These are phyloP conservation scores for Trametes maxima DNA, from an alignment of 768 basidiomycete species.

Conservation along the genomic window DNA sequence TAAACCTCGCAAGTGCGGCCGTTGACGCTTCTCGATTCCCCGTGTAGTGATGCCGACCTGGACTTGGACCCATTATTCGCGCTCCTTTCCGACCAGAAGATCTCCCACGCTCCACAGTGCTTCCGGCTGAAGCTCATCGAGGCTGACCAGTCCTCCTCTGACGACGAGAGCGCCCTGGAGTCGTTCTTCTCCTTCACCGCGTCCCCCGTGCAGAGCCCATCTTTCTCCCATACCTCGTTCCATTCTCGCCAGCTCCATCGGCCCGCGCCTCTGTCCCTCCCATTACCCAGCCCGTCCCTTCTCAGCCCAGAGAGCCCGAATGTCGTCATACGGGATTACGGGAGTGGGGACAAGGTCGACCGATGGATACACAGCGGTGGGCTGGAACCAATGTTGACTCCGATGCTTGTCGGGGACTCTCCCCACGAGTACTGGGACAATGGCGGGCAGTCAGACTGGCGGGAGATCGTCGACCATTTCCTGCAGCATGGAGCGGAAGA, in stretches of 20 bases:
- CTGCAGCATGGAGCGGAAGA: constrained; percentile 15
- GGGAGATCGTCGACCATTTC: constrained; percentile 19
- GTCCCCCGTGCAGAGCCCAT: constrained; percentile 27
- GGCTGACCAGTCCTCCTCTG: constrained; percentile 9
- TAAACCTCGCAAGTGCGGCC: neutral
- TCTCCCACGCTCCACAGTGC: constrained; percentile 11
- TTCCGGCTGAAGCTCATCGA: constrained; percentile 21
- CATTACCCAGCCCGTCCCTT: constrained; percentile 3
- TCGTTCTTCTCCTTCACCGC: constrained; percentile 29
- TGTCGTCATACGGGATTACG: constrained; percentile 4
- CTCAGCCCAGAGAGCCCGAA: constrained; percentile 13
- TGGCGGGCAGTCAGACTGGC: constrained; percentile 22
- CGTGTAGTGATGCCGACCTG: constrained; percentile 13
- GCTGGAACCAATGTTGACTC: constrained; percentile 17
- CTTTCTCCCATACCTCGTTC: constrained; percentile 19
- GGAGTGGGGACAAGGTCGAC: constrained; percentile 20
- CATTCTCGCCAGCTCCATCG: constrained; percentile 2
- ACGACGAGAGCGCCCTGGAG: constrained; percentile 12
- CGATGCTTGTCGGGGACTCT: constrained; percentile 16
- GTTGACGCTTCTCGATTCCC: neutral
- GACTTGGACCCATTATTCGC: constrained; percentile 19
- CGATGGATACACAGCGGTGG: constrained; percentile 20
- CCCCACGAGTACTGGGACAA: constrained; percentile 18
- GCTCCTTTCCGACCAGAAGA: constrained; percentile 4
- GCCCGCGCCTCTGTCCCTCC: constrained; percentile 11